phyloP scores from a whole-genome alignment of 31 red algal genomes.

The Bonnemaisonia californica region DNA sequence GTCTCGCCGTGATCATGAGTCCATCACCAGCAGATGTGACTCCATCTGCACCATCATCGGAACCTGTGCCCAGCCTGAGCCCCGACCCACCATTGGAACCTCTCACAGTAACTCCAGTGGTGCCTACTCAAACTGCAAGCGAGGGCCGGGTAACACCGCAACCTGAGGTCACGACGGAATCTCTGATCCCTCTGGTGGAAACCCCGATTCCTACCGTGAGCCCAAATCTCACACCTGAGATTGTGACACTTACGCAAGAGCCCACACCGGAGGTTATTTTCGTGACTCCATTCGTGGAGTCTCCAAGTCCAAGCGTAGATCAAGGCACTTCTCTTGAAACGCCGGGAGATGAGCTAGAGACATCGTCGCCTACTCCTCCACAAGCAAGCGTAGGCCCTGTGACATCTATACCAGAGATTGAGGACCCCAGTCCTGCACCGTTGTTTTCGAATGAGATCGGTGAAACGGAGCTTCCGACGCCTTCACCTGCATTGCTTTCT shows the following conservation, averaged over 20 bases:
- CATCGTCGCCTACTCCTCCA: neutral
- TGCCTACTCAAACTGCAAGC: neutral
- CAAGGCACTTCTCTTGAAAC: neutral
- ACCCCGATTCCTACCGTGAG: neutral
- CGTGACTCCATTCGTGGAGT: neutral
- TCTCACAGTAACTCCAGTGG: neutral
- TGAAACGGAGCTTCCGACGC: too few relatives aligned
- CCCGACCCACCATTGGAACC: neutral
- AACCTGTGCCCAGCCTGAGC: neutral
- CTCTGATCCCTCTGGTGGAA: neutral
- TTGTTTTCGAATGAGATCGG: too few relatives aligned
- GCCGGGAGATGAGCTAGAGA: neutral
- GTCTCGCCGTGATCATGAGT: too few relatives aligned
- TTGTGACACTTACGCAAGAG: neutral
- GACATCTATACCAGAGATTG: too few relatives aligned
- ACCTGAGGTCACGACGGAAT: neutral
- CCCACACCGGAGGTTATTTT: neutral
- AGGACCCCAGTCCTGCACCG: too few relatives aligned
- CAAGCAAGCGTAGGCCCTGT: neutral
- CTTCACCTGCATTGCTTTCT: too few relatives aligned
- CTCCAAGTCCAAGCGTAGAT: neutral
- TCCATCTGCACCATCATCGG: neutral
- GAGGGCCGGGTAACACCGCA: neutral
- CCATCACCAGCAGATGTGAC: neutral
- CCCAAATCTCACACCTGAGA: neutral